Evolutionary conservation across 768 basidiomycete species (phyloP), one percentile per base, ranked within the genome.

Genomic region (Amanita phalloides): DNA sequence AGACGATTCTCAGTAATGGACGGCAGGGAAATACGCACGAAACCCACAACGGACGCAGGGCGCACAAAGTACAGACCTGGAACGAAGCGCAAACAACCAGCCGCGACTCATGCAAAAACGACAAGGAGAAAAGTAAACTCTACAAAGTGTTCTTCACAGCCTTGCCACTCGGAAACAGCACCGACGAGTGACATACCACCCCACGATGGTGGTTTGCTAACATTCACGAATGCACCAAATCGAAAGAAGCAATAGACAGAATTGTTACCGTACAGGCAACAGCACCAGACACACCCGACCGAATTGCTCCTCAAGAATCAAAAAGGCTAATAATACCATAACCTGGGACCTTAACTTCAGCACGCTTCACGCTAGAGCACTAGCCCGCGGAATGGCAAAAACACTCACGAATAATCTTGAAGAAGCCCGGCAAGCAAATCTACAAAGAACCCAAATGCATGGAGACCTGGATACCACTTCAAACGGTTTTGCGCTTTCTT

Each of bases 361-460:
- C 43, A 6, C 26, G 23, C 1, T 44, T 44, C 43, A 11, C 7
- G 2, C 17, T 44, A 0, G 26, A 6, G 1, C n/a, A 44, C 43
- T 44, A 44, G 5, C 37, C 37, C 1, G 10, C 25, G 3, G 20
- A 21, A 10, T 43, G 21, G 23, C 41, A 3, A 17, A 23, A 9
- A 21, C 23, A 5, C 3, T 43, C 4, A 25, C 41, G 2, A n/a
- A 35, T 39, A 3, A 45, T 53, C 11, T 14, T 53, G 2, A 45
- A 37, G 9, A 55, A 55, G 23, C 54, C 54, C 25, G 35, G 51
- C 3, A 53, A 53, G n/a, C 45, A 46, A 1, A 10, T 41, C 32
- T 55, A 55, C 39, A n/a, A 8, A 41, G 3, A 10, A 32, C 2
- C 51, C 52, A 2, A 55, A 55, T 21, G 51, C 55, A 5, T 53